A percentile compares a stretch with the other conserved stretches of the same genome.
phyloP scores from a whole-genome alignment of 129 eudicot genomes.

The Solidago caesia region DNA sequence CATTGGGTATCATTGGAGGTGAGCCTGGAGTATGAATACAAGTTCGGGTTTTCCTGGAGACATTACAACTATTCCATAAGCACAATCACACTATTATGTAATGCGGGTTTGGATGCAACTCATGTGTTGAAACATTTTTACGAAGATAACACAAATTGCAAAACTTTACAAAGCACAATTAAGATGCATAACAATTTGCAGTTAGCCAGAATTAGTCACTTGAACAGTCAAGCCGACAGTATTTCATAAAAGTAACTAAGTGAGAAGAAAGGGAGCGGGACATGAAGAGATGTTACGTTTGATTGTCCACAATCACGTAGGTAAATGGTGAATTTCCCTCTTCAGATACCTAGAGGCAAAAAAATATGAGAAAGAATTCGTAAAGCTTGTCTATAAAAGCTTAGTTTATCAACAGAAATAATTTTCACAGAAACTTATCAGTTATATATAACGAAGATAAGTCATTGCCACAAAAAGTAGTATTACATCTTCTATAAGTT shows the following conservation, averaged over 20 bases:
- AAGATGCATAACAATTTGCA: not conserved
- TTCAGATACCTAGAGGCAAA: constrained; percentile 66
- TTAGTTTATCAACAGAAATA: not conserved
- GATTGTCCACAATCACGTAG: constrained; percentile 80
- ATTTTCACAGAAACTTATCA: not conserved
- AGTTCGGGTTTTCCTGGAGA: constrained; percentile 88
- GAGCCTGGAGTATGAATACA: constrained; percentile 92
- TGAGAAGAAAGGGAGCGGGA: constrained; percentile 11
- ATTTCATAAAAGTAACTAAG: constrained; percentile 15
- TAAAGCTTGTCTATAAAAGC: not conserved
- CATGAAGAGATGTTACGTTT: constrained; percentile 54
- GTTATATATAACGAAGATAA: not conserved
- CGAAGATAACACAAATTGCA: not conserved
- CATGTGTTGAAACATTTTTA: constrained; percentile 8
- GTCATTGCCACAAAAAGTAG: not conserved
- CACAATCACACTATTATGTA: not conserved
- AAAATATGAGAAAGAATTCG: constrained; percentile 15
- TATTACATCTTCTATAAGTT: not conserved
- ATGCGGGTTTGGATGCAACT: constrained; percentile 18
- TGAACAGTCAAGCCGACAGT: constrained; percentile 13
- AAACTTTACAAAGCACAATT: not conserved
- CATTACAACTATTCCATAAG: constrained; percentile 11
- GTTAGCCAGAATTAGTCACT: not conserved
- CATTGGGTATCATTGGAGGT: constrained; percentile 86
- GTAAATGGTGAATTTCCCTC: constrained; percentile 95